Evolutionary conservation across 2,329 filamentous ascomycete species (phyloP).

Genomic region (Gnomoniopsis sp.): DNA sequence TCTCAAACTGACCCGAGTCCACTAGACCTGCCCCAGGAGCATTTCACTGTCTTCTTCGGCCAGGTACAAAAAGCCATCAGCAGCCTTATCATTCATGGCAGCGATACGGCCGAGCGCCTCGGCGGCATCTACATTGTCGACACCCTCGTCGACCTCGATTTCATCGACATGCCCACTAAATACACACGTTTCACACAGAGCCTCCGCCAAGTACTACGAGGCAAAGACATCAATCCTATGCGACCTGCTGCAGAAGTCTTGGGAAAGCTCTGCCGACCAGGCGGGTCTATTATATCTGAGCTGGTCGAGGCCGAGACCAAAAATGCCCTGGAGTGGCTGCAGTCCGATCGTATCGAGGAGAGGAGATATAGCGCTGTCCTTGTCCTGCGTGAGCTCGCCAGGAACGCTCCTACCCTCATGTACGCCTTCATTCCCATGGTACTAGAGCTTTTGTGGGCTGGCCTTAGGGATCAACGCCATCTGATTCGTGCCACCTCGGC

Average conservation of each 20-base stretch:
- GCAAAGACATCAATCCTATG: slow-evolving; percentile 89
- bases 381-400: slow-evolving; percentile 83
- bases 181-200: slow-evolving; percentile 93
- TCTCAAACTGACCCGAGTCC: slow-evolving; percentile 9
- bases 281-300: slow-evolving; percentile 90
- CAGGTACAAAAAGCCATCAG: slow-evolving; percentile 56
- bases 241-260: slow-evolving; percentile 84
- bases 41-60: slow-evolving; percentile 63
- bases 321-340: slow-evolving; percentile 92
- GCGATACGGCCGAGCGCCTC: slow-evolving; percentile 82
- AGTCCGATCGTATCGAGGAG: slow-evolving; percentile 91
- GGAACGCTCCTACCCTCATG: slow-evolving; percentile 91
- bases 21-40: slow-evolving; percentile 72
- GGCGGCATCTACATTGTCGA: slow-evolving; percentile 92
- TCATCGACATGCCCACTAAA: slow-evolving; percentile 88
- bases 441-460: slow-evolving; percentile 95
- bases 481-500: slow-evolving; percentile 90
- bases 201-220: slow-evolving; percentile 80
- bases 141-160: slow-evolving; percentile 92
- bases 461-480: slow-evolving; percentile 82
- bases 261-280: slow-evolving; percentile 85
- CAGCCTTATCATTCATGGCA: slow-evolving; percentile 74
- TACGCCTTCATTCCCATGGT: slow-evolving; percentile 95
- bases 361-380: slow-evolving; percentile 90
- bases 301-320: slow-evolving; percentile 96